Conservation (phyloP, 257 asterid species). For the Paraleonurus japonicus region DNA sequence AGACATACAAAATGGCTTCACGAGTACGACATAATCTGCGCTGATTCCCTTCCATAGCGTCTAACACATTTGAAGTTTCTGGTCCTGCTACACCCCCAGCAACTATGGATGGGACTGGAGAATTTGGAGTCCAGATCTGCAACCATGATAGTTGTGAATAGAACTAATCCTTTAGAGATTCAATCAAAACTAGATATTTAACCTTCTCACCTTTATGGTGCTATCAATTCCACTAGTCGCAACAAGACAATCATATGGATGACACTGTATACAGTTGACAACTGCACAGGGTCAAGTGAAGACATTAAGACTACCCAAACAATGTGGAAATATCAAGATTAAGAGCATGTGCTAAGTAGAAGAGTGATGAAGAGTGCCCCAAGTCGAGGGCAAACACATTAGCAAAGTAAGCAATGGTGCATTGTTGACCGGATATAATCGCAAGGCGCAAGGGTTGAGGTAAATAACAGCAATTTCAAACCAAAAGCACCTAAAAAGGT, state of each 20-base stretch:
- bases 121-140: constrained; percentile 92
- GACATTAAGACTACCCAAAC: constrained; percentile 18
- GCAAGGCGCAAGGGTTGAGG: background rate
- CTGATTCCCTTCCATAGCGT: constrained; percentile 82
- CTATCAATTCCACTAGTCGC: constrained; percentile 98
- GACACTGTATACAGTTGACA: constrained; percentile 93
- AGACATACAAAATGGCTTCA: constrained; percentile 67
- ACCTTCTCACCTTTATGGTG: constrained; percentile 80
- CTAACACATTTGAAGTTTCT: constrained; percentile 62
- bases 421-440: no score
- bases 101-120: constrained; percentile 68
- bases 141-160: constrained; percentile 18
- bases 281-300: constrained; percentile 46
- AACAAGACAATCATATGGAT: constrained; percentile 78
- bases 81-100: constrained; percentile 76
- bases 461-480: background rate
- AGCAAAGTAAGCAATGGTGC: background rate
- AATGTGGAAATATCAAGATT: background rate
- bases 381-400: background rate
- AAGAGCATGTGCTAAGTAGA: constrained; percentile 1
- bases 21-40: constrained; percentile 63
- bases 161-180: constrained; percentile 9
- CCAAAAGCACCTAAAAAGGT: background rate
- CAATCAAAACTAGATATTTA: constrained; percentile 7
- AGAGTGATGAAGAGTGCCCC: background rate